Evolutionary conservation across 306 rosid species (phyloP).

Genomic region (Parietaria judaica): DNA sequence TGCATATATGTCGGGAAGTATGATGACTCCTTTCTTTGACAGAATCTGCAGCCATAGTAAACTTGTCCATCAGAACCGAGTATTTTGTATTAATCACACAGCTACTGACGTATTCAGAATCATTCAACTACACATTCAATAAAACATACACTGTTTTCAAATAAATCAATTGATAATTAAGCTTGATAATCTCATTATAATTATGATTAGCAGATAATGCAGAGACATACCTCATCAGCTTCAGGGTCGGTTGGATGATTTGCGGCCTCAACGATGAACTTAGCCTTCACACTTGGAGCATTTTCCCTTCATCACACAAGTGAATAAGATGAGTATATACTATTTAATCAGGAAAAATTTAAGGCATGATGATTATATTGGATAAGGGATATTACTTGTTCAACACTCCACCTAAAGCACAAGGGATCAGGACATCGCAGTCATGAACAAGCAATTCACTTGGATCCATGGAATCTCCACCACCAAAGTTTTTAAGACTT

Average conservation of each 20-base stretch:
- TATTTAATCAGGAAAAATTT: not conserved
- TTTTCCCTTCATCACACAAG: constrained; percentile 36
- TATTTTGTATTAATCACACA: not conserved
- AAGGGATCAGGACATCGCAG: constrained; percentile 53
- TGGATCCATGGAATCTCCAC: constrained; percentile 39
- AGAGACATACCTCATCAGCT: constrained; percentile 40
- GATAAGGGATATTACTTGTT: constrained; percentile 33
- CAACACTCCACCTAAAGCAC: constrained; percentile 58
- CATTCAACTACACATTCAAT: no score
- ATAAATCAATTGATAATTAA: no score
- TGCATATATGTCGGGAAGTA: constrained; percentile 47
- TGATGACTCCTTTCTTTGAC: constrained; percentile 44
- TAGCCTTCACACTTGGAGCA: constrained; percentile 45
- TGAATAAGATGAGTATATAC: not conserved
- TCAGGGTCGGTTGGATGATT: constrained; percentile 58
- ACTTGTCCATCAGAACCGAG: constrained; percentile 11
- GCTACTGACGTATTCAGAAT: no score
- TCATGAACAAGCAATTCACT: constrained; percentile 37
- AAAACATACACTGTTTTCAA: no score
- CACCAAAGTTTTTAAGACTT: constrained; percentile 31
- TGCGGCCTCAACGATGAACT: constrained; percentile 52
- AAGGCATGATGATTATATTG: not conserved
- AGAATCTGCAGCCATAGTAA: constrained; percentile 34
- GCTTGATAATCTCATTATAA: no score
- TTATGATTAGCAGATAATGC: not conserved